phyloP scores from a whole-genome alignment of 768 basidiomycete genomes.

The Pisolithus microcarpus region DNA sequence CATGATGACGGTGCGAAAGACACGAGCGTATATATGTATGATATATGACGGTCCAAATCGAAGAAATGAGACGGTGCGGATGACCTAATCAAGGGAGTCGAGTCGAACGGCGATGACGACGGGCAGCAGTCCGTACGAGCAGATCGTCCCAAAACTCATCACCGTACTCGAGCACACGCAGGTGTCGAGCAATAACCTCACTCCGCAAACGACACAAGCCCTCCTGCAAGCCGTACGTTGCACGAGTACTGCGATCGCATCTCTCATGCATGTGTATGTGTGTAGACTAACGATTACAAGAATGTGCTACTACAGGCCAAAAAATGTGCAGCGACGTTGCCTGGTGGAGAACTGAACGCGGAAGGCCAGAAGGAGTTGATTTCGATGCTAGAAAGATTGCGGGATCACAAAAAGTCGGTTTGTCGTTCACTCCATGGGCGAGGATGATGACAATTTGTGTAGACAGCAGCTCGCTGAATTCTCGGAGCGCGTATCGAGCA shows the following conservation, averaged over 20 bases:
- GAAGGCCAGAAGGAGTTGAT: conserved; percentile 70
- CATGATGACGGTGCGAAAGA: too few species aligned
- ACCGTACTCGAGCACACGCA: conserved; percentile 55
- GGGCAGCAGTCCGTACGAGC: conserved; percentile 37
- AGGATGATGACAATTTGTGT: not conserved
- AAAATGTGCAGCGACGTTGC: conserved; percentile 48
- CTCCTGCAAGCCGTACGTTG: conserved; percentile 55
- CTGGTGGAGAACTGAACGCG: conserved; percentile 65
- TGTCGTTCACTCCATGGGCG: not conserved
- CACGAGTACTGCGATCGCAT: not conserved
- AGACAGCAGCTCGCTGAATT: conserved; percentile 55
- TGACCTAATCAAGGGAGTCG: not conserved
- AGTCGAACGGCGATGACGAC: too few species aligned
- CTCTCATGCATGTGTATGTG: not conserved
- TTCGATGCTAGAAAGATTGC: conserved; percentile 55
- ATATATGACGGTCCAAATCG: too few species aligned
- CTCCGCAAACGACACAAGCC: conserved; percentile 56
- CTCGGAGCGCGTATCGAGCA: conserved; percentile 33
- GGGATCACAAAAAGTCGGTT: conserved; percentile 55
- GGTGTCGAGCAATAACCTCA: conserved; percentile 44
- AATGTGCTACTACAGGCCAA: conserved; percentile 51
- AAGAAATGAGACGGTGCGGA: too few species aligned
- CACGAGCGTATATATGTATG: too few species aligned
- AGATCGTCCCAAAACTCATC: conserved; percentile 53
- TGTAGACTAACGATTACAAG: conserved; percentile 70